Evolutionary conservation across 139 green algal genomes (phyloP).

Genomic region (Eudorina sp.): DNA sequence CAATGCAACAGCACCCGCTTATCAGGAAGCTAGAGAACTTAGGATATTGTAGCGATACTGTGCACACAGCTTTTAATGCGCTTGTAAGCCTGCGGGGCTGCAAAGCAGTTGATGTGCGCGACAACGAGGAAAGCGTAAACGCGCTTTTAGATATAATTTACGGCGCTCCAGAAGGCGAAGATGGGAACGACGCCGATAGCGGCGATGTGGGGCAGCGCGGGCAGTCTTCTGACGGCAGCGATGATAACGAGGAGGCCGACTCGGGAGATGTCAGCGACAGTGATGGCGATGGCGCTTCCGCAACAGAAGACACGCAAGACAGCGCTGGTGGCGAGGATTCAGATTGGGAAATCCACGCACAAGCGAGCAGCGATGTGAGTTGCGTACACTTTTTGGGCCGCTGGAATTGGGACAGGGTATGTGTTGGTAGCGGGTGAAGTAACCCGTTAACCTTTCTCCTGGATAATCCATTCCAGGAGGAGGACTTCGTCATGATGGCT

Average conservation of each 20-base stretch:
- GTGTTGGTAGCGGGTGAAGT: too few species aligned
- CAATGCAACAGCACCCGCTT: conserved; percentile 11
- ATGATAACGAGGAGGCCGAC: neutral
- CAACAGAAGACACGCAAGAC: neutral
- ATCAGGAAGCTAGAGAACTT: neutral
- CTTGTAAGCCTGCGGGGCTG: neutral
- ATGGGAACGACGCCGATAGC: neutral
- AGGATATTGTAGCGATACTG: neutral
- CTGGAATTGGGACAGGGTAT: too few species aligned
- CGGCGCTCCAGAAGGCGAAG: neutral
- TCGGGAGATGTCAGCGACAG: neutral
- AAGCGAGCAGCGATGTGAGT: neutral
- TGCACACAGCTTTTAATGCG: neutral
- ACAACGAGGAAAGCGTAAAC: neutral
- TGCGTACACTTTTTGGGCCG: neutral
- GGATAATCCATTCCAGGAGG: too few species aligned
- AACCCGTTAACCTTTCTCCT: too few species aligned
- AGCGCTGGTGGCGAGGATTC: neutral
- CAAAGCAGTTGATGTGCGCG: neutral
- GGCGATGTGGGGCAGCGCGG: neutral
- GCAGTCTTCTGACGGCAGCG: too few species aligned
- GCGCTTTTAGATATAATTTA: conserved; percentile 15
- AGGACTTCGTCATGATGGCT: conserved; percentile 2
- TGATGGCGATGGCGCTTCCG: neutral
- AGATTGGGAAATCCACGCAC: neutral